Base-by-base conservation (phyloP, 2,329 filamentous ascomycete species). In the Stachybotrys echinatus region DNA sequence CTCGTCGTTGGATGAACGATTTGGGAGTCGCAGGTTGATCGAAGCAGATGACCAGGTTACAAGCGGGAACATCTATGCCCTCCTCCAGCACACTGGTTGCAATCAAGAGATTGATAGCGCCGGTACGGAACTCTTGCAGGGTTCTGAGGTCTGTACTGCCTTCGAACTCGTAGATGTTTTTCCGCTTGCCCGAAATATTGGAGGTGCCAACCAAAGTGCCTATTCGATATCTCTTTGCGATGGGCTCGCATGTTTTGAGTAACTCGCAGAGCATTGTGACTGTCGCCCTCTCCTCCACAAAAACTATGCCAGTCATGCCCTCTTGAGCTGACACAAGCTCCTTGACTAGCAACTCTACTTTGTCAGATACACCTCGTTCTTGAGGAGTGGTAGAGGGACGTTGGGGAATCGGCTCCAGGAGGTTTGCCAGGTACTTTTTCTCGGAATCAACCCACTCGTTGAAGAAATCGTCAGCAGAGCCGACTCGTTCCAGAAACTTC, bases 21-120 rank as follows among this genome's bases (percentile, higher is more conserved):
- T 80, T 81, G n/a, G 77, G 65, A 31, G 72, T 79, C 14, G 55
- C 57, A 3, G 74, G 74, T 42, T 65, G 61, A 54, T 80, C 76
- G 50, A 79, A 83, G 57, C 80, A 83, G 37, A 83, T 67, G 21
- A 86, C 78, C 6, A 84, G 61, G 52, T 85, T 83, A 66, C 84
- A 83, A 6, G 76, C 79, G 1, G 81, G 81, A 6, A 87, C 75
- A 55, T 88, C 84, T 43, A 88, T 84, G 0, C 84, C 84, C 59
- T 88, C 84, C 57, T 86, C 83, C 2, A 86, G 67, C 0, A 87
- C 83, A 52, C 74, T 81, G 0, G 84, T 88, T 7, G 80, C 79
- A 42, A 87, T 68, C 4, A 87, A 66, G 19, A 86, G 69, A 51
- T 81, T 84, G 48, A 77, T 68, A 47, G 68, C 71, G 2, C 81